Evolutionary conservation across 345 rosid genomes (phyloP).

Genomic region (Brassica juncea): DNA sequence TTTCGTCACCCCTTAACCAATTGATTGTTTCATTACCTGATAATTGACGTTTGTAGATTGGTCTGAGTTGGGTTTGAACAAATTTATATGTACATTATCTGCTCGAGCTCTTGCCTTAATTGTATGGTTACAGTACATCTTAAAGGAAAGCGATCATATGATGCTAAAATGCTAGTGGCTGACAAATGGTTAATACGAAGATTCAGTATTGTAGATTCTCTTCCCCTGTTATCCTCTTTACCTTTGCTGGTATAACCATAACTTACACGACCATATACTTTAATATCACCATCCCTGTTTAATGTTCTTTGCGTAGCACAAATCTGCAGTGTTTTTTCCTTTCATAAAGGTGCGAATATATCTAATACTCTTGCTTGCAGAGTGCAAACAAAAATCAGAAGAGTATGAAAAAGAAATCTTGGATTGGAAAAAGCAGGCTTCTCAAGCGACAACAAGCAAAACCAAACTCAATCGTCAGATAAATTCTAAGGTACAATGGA

Average conservation of each 20-base stretch:
- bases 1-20: slow-evolving; percentile 12
- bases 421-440: slow-evolving; percentile 86
- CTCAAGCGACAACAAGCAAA: slow-evolving; percentile 72
- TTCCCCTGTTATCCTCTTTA: slow-evolving; percentile 6
- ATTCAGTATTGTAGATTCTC: slow-evolving; percentile 15
- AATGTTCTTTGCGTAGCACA: slow-evolving; percentile 26
- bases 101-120: too few species aligned
- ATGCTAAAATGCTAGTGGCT: too few species aligned
- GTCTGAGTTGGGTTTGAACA: too few species aligned
- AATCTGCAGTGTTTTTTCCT: slow-evolving; percentile 11
- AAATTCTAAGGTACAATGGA: slow-evolving; percentile 62
- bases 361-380: slow-evolving; percentile 46
- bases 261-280: slow-evolving; percentile 6
- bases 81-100: too few species aligned
- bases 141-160: too few species aligned
- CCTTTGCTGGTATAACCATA: slow-evolving; percentile 14
- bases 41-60: neutral
- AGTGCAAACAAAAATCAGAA: slow-evolving; percentile 83
- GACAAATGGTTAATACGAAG: neutral
- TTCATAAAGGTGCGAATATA: slow-evolving; percentile 19
- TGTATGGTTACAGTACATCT: too few species aligned
- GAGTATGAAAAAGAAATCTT: slow-evolving; percentile 86
- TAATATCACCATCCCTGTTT: slow-evolving; percentile 8
- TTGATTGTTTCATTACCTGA: slow-evolving; percentile 13
- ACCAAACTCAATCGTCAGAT: slow-evolving; percentile 81